Conservation (phyloP, 2,329 filamentous ascomycete genomes). For the Alternaria sp. region DNA sequence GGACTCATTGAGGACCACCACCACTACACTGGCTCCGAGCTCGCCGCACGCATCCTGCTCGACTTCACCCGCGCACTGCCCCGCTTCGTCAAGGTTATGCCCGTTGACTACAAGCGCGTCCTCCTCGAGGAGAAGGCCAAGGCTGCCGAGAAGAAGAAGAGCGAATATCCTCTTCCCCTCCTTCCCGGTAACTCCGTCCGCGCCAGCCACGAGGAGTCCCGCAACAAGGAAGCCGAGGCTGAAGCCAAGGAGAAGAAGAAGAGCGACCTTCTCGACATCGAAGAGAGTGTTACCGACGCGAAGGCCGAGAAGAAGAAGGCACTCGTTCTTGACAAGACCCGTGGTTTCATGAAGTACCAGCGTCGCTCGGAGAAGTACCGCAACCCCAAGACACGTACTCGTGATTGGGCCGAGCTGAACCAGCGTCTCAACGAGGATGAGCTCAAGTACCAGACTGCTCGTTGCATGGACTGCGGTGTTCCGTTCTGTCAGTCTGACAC, state of each 20-base stretch:
- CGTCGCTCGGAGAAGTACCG: constrained; percentile 94
- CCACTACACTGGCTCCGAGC: constrained; percentile 95
- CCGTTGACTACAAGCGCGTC: constrained; percentile 95
- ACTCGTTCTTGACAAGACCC: constrained; percentile 95
- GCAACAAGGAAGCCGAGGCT: constrained; percentile 64
- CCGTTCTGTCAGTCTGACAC: constrained; percentile 97
- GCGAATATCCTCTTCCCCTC: constrained; percentile 79
- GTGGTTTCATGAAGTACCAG: constrained; percentile 96
- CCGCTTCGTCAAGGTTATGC: constrained; percentile 91
- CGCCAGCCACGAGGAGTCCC: constrained; percentile 59
- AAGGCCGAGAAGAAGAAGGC: constrained; percentile 90
- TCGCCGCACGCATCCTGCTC: constrained; percentile 89
- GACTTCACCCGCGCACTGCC: constrained; percentile 92
- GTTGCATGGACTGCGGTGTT: constrained; percentile 99
- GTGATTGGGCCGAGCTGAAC: constrained; percentile 93
- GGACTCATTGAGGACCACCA: constrained; percentile 95
- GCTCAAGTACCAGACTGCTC: constrained; percentile 93
- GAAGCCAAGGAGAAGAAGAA: constrained; percentile 71
- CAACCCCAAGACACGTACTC: constrained; percentile 78
- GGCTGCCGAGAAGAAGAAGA: constrained; percentile 82
- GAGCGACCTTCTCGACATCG: constrained; percentile 76
- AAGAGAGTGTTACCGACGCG: constrained; percentile 85
- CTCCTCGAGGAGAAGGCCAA: constrained; percentile 85
- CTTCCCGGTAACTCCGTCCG: constrained; percentile 71
- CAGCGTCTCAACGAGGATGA: constrained; percentile 89